These are phyloP conservation scores for Cystobasidium slooffiae DNA, from an alignment of 1,284 basidiomycete genomes.

Conservation along the genomic window DNA sequence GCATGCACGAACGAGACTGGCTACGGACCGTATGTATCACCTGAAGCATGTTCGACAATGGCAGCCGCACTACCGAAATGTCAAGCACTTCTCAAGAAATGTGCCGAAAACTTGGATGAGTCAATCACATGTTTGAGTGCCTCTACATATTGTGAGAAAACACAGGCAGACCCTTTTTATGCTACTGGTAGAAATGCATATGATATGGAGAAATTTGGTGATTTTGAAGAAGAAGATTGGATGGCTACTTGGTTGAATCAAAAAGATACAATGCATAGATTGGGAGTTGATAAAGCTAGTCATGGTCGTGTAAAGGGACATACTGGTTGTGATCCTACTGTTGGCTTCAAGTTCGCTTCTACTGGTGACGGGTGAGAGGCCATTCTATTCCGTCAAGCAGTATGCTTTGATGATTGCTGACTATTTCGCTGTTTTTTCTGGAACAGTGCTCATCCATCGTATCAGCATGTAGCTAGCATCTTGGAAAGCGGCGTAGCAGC, in stretches of 20 bases:
- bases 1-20: conserved; percentile 49
- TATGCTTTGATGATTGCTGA: not conserved
- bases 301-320: conserved; percentile 49
- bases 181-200: conserved; percentile 47
- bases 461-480: conserved; percentile 47
- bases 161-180: conserved; percentile 46
- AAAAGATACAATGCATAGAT: conserved; percentile 44
- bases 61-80: conserved; percentile 46
- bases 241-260: conserved; percentile 49
- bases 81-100: conserved; percentile 47
- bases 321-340: conserved; percentile 49
- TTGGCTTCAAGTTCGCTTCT: conserved; percentile 48
- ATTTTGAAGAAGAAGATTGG: conserved; percentile 50
- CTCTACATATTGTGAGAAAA: conserved; percentile 49
- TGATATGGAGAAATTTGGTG: conserved; percentile 51
- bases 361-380: conserved; percentile 49
- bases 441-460: conserved; percentile 45
- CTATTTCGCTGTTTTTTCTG: not conserved
- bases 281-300: conserved; percentile 50
- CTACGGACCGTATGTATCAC: conserved; percentile 49
- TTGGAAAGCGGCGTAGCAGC: conserved; percentile 46
- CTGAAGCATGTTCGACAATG: conserved; percentile 47
- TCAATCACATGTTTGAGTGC: conserved; percentile 48
- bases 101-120: conserved; percentile 45
- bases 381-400: too few species aligned